These are phyloP conservation scores for Wallacemonas collosoma DNA, from an alignment of 208 protist species.

Conservation along the genomic window DNA sequence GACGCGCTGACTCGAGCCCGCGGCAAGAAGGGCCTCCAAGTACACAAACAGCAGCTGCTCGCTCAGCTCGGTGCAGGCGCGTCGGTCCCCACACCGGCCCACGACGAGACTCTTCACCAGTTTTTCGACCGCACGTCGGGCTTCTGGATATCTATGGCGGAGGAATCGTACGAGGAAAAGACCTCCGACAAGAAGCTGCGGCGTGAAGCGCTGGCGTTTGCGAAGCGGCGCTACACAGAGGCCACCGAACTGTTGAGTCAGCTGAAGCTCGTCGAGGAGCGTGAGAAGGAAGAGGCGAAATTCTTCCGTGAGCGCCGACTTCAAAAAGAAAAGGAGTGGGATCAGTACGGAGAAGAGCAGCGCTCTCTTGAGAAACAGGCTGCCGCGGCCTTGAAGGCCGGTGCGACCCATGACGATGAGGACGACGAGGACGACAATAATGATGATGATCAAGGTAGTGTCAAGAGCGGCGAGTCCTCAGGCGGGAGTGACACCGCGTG, in stretches of 20 bases:
- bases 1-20: constrained; percentile 54
- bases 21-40: constrained; percentile 86
- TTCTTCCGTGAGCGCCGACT: constrained; percentile 73
- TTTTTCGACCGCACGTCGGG: constrained; percentile 64
- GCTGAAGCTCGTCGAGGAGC: constrained; percentile 82
- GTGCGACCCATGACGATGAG: constrained; percentile 9
- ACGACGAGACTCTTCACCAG: constrained; percentile 48
- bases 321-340: constrained; percentile 83
- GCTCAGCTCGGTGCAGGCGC: constrained; percentile 70
- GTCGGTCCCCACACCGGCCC: constrained; percentile 65
- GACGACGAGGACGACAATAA: constrained; percentile 8
- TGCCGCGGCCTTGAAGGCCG: background rate
- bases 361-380: constrained; percentile 22
- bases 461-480: too few relatives aligned
- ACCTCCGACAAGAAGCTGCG: constrained; percentile 30
- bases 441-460: too few relatives aligned
- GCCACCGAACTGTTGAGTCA: constrained; percentile 73
- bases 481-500: too few relatives aligned
- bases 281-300: constrained; percentile 68
- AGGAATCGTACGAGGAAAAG: constrained; percentile 53
- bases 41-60: constrained; percentile 86
- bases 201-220: constrained; percentile 53
- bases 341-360: constrained; percentile 57
- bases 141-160: constrained; percentile 75
- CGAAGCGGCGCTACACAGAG: constrained; percentile 63